These are phyloP conservation scores for Telfairia occidentalis DNA, from an alignment of 331 rosid genomes.

Conservation along the genomic window DNA sequence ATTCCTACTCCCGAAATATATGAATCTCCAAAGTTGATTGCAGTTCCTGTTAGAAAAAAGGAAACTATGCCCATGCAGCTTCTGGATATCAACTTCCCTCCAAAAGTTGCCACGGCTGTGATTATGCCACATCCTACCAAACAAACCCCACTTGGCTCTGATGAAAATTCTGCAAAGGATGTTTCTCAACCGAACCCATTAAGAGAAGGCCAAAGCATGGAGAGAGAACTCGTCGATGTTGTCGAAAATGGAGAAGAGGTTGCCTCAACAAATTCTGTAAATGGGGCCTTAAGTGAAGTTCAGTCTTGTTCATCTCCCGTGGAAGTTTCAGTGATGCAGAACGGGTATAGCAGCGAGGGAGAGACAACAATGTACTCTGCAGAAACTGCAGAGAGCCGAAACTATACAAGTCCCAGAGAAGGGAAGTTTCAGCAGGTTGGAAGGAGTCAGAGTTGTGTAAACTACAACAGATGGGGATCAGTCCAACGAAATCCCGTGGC, in stretches of 20 bases:
- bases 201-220: slow-evolving; percentile 27
- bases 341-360: slow-evolving; percentile 75
- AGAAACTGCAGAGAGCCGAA: slow-evolving; percentile 90
- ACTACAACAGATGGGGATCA: slow-evolving; percentile 69
- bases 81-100: slow-evolving; percentile 89
- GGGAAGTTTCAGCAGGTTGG: slow-evolving; percentile 68
- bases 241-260: slow-evolving; percentile 41
- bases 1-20: slow-evolving; percentile 96
- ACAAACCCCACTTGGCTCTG: slow-evolving; percentile 25
- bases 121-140: slow-evolving; percentile 25
- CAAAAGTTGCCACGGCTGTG: slow-evolving; percentile 36
- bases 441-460: slow-evolving; percentile 92
- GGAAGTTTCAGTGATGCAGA: slow-evolving; percentile 38
- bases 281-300: slow-evolving; percentile 62
- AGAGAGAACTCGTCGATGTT: slow-evolving; percentile 21
- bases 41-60: slow-evolving; percentile 50
- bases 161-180: slow-evolving; percentile 27
- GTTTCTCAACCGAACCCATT: slow-evolving; percentile 32
- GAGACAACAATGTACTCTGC: slow-evolving; percentile 99
- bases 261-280: slow-evolving; percentile 71
- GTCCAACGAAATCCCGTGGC: slow-evolving; percentile 55
- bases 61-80: slow-evolving; percentile 56
- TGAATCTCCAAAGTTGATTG: slow-evolving; percentile 75
- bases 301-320: slow-evolving; percentile 65
- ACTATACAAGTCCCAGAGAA: slow-evolving; percentile 69